Conservation (phyloP, 116 monocot genomes). For the Cymodocea nodosa region DNA sequence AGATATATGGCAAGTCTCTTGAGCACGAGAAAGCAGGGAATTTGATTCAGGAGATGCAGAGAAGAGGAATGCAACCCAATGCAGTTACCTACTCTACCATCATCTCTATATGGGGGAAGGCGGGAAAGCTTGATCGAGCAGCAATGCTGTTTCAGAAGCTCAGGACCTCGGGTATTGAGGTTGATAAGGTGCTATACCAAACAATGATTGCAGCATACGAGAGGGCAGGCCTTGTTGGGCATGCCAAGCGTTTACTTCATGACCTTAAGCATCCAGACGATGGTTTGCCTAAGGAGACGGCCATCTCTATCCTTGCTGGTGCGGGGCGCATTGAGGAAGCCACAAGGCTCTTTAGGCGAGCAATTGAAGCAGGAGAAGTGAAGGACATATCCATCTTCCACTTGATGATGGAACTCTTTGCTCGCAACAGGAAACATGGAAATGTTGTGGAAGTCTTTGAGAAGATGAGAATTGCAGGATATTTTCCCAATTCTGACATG, state of each 20-base stretch:
- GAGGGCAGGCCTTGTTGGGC: constrained; percentile 61
- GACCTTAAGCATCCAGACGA: constrained; percentile 44
- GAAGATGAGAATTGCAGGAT: constrained; percentile 55
- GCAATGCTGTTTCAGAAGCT: constrained; percentile 77
- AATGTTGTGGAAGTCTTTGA: constrained; percentile 86
- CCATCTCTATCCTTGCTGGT: constrained; percentile 50
- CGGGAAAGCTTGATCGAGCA: constrained; percentile 71
- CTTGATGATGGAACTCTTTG: constrained; percentile 69
- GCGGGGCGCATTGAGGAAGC: constrained; percentile 80
- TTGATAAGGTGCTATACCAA: constrained; percentile 77
- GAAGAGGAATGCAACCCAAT: constrained; percentile 49
- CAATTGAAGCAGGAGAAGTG: constrained; percentile 29
- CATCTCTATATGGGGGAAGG: constrained; percentile 80
- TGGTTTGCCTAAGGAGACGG: constrained; percentile 35
- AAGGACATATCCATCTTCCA: constrained; percentile 49
- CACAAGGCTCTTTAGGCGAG: constrained; percentile 46
- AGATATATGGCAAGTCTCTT: constrained; percentile 73
- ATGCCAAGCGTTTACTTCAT: constrained; percentile 66
- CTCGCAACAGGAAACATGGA: constrained; percentile 44
- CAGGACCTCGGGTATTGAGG: constrained; percentile 36
- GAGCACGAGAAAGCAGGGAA: constrained; percentile 93
- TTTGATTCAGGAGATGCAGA: constrained; percentile 70
- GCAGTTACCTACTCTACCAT: constrained; percentile 77
- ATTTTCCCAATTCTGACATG: constrained; percentile 57
- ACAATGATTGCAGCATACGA: constrained; percentile 82